phyloP scores from a whole-genome alignment of 148 eudicot species.

The Oxyria digyna region DNA sequence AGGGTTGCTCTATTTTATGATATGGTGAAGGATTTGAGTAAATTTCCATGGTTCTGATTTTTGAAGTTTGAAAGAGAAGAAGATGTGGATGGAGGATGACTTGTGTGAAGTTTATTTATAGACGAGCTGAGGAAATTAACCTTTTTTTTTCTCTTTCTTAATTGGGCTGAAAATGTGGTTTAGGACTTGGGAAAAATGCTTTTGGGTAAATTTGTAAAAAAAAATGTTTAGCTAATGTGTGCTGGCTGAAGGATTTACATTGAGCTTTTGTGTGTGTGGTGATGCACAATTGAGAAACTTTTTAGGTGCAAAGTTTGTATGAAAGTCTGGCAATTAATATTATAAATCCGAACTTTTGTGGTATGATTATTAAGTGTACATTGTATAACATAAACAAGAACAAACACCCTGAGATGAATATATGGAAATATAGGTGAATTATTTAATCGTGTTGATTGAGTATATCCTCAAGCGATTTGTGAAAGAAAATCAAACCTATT shows the following conservation, averaged over 20 bases:
- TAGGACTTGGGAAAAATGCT: neutral
- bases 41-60: neutral
- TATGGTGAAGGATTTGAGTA: neutral
- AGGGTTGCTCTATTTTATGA: neutral
- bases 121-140: neutral
- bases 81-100: neutral
- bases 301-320: conserved; percentile 5
- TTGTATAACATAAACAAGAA: too few relatives aligned
- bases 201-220: too few relatives aligned
- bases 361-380: neutral
- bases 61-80: neutral
- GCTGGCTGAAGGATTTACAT: neutral
- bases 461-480: too few relatives aligned
- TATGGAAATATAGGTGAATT: too few relatives aligned
- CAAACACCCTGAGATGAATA: too few relatives aligned
- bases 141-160: neutral
- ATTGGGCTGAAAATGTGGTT: neutral
- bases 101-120: neutral
- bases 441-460: too few relatives aligned
- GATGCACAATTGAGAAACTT: neutral
- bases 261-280: neutral
- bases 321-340: neutral
- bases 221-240: neutral
- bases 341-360: neutral
- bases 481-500: too few relatives aligned